Evolutionary conservation across 2,329 filamentous ascomycete genomes (phyloP).

Genomic region (Fusarium dimerum): DNA sequence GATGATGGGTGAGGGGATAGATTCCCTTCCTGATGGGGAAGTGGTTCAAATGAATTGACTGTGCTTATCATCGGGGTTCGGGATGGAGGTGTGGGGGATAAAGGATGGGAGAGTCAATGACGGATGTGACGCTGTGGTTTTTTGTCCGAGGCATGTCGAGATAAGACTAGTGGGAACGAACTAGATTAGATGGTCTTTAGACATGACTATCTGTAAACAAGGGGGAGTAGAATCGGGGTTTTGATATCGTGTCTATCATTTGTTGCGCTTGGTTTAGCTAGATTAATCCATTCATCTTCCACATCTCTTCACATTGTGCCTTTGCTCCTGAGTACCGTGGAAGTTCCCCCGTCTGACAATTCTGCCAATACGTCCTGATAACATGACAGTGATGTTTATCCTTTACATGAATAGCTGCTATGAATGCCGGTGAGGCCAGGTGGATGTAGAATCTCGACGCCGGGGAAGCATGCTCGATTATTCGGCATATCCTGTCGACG

Average conservation of each 20-base stretch:
- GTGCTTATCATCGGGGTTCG: neutral
- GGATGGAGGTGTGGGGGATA: neutral
- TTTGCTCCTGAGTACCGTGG: slow-evolving; percentile 35
- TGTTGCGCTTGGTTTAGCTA: neutral
- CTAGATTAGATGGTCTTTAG: neutral
- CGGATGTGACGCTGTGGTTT: too few relatives aligned
- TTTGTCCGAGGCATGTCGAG: too few relatives aligned
- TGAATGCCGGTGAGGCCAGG: slow-evolving; percentile 38
- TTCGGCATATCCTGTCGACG: slow-evolving; percentile 37
- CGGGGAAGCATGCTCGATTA: slow-evolving; percentile 32
- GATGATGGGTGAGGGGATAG: slow-evolving; percentile 8
- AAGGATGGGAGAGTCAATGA: too few relatives aligned
- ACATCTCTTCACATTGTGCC: slow-evolving; percentile 36
- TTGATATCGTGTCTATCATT: neutral
- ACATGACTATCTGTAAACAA: neutral
- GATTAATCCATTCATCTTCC: slow-evolving; percentile 29
- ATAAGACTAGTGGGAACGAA: neutral
- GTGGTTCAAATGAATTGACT: neutral
- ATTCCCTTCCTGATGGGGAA: slow-evolving; percentile 28
- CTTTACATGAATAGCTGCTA: slow-evolving; percentile 39
- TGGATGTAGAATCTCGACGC: slow-evolving; percentile 42
- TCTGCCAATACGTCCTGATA: slow-evolving; percentile 39
- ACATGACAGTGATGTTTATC: slow-evolving; percentile 34
- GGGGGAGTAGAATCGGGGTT: neutral
- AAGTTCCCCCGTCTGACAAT: slow-evolving; percentile 38